phyloP scores from a whole-genome alignment of 23 red algal species.

The Gracilaria domingensis region DNA sequence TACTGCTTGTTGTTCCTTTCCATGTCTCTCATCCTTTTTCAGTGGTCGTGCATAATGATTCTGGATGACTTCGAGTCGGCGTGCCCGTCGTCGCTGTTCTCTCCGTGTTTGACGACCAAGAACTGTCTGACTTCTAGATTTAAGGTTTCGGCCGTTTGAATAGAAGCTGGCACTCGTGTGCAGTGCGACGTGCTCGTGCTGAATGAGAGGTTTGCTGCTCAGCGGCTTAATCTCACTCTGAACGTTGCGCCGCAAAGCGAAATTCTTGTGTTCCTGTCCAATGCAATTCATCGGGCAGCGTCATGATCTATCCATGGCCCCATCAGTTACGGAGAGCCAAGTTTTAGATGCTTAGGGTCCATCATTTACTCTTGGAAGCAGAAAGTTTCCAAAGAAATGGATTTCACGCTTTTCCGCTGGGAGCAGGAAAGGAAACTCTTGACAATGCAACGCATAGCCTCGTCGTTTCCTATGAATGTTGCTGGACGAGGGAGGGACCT shows the following conservation, averaged over 20 bases:
- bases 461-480: not conserved
- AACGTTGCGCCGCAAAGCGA: not conserved
- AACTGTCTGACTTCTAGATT: not conserved
- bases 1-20: not conserved
- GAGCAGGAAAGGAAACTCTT: not conserved
- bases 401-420: constrained; percentile 13
- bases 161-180: constrained; percentile 14
- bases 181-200: not conserved
- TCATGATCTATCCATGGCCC: not conserved
- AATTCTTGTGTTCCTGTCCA: not conserved
- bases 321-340: not conserved
- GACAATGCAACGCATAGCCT: not conserved
- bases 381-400: not conserved
- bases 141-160: constrained; percentile 17
- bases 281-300: not conserved
- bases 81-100: constrained; percentile 15
- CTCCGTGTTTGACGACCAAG: not conserved
- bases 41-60: constrained; percentile 19
- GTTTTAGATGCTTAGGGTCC: constrained; percentile 1
- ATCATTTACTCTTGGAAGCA: constrained; percentile 7
- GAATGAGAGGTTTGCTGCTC: not conserved
- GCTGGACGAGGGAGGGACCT: constrained; percentile 2
- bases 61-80: not conserved
- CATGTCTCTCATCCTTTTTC: not conserved
- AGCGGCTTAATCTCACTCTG: not conserved